Percentiles rank a stretch among this genome's conserved stretches.
Evolutionary conservation across 2,329 filamentous ascomycete species (phyloP).

Genomic region (Knufia petricola): DNA sequence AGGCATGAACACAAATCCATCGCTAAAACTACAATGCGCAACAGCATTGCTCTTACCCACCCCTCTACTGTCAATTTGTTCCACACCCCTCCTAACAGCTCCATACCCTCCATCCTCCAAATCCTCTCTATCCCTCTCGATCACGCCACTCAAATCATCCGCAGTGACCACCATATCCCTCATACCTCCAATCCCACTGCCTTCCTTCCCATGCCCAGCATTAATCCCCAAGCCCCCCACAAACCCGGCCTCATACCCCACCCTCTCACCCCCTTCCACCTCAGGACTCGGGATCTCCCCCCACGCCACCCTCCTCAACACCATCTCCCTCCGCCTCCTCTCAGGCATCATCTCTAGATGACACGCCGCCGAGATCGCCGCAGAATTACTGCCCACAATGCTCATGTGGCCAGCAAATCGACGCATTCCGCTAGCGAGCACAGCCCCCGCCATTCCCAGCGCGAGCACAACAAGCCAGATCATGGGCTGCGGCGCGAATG

Average conservation of each 20-base stretch:
- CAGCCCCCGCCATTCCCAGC: slow-evolving; percentile 13
- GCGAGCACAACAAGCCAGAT: slow-evolving; percentile 18
- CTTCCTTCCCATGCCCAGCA: slow-evolving; percentile 7
- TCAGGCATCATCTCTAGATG: slow-evolving; percentile 21
- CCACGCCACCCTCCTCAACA: slow-evolving; percentile 22
- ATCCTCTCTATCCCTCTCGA: slow-evolving; percentile 10
- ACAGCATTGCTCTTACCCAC: slow-evolving; percentile 11
- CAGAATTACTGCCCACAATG: slow-evolving; percentile 26
- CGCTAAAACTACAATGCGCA: slow-evolving; percentile 24
- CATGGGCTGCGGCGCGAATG: slow-evolving; percentile 22
- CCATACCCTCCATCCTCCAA: slow-evolving; percentile 12
- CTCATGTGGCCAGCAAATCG: slow-evolving; percentile 24
- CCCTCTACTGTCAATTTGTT: slow-evolving; percentile 10
- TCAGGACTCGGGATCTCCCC: slow-evolving; percentile 11
- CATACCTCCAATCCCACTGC: not conserved
- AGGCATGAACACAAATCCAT: slow-evolving; percentile 16
- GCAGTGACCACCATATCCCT: slow-evolving; percentile 2
- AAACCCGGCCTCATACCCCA: not conserved
- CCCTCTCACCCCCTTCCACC: not conserved
- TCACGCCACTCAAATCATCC: not conserved
- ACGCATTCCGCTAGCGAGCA: slow-evolving; percentile 17
- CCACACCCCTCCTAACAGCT: slow-evolving; percentile 6
- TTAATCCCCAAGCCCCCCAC: slow-evolving; percentile 5
- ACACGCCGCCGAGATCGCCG: slow-evolving; percentile 29
- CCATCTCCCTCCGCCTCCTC: slow-evolving; percentile 13